phyloP scores from a whole-genome alignment of 116 monocot genomes.

The Trichopus zeylanicus region DNA sequence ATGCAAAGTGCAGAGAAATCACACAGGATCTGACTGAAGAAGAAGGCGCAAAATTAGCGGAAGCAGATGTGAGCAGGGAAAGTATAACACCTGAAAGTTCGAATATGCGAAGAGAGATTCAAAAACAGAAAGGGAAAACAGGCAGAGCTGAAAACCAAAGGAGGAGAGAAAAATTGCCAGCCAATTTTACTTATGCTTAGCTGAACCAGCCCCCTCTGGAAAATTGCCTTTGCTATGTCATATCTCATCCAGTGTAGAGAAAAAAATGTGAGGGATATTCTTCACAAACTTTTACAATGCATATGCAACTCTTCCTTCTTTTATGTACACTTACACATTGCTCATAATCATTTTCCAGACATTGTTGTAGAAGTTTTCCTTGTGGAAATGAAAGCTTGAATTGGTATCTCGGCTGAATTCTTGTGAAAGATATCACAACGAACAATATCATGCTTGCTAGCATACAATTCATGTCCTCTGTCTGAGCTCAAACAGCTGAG shows the following conservation, averaged over 20 bases:
- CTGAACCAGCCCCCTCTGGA: too few species aligned
- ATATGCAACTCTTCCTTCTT: conserved; percentile 4
- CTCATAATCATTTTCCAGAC: neutral
- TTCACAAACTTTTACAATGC: neutral
- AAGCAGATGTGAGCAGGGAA: neutral
- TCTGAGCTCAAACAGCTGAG: too few species aligned
- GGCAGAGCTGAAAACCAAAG: conserved; percentile 14
- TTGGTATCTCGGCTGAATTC: conserved; percentile 81
- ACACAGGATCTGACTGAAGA: neutral
- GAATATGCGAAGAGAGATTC: conserved; percentile 4
- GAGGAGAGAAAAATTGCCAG: conserved; percentile 4
- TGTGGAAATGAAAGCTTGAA: conserved; percentile 87
- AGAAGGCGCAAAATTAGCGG: neutral
- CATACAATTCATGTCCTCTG: too few species aligned
- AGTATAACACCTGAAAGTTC: neutral
- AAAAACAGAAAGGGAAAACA: conserved; percentile 7
- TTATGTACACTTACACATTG: conserved; percentile 21
- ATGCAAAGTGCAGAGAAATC: neutral
- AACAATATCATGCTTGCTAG: too few species aligned
- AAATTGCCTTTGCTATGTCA: neutral
- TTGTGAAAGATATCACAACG: conserved; percentile 59
- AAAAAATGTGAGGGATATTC: neutral
- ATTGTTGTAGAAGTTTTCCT: conserved; percentile 74
- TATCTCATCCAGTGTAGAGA: neutral
- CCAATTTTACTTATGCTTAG: neutral